These are phyloP conservation scores for Penicillium lividum DNA, from an alignment of 495 filamentous ascomycete genomes.

Conservation along the genomic window DNA sequence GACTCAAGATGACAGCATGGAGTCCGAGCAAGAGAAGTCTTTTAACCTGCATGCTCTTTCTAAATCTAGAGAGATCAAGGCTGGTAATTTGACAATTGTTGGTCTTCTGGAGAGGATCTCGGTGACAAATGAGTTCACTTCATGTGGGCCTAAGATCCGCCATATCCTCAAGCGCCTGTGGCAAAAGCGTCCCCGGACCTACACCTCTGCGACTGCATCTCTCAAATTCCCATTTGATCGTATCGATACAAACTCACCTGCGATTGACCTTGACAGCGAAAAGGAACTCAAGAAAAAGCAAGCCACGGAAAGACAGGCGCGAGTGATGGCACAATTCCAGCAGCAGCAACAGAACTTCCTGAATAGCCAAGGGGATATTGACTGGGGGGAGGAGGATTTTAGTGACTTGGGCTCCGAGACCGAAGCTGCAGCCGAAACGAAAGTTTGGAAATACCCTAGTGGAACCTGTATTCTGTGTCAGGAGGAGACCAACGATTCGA, in stretches of 20 bases:
- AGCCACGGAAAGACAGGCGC: slow-evolving; percentile 83
- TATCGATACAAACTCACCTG: slow-evolving; percentile 58
- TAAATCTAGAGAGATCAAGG: slow-evolving; percentile 57
- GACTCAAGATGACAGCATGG: slow-evolving; percentile 56
- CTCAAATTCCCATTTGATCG: slow-evolving; percentile 55
- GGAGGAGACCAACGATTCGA: slow-evolving; percentile 87
- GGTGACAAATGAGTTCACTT: slow-evolving; percentile 68
- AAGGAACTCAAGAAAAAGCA: slow-evolving; percentile 85
- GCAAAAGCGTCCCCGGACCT: slow-evolving; percentile 72
- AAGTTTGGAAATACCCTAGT: slow-evolving; percentile 88
- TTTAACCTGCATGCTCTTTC: slow-evolving; percentile 71
- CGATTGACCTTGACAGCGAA: slow-evolving; percentile 63
- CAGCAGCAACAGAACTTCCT: slow-evolving; percentile 94
- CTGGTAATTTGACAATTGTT: slow-evolving; percentile 65
- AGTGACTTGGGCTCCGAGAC: slow-evolving; percentile 66
- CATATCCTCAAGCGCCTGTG: slow-evolving; percentile 85
- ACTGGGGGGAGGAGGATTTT: slow-evolving; percentile 80
- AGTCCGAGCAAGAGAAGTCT: slow-evolving; percentile 50
- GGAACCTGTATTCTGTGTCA: slow-evolving; percentile 96
- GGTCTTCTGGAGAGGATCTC: slow-evolving; percentile 73
- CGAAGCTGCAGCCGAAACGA: slow-evolving; percentile 57
- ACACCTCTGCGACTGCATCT: slow-evolving; percentile 58
- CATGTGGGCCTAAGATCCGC: slow-evolving; percentile 80
- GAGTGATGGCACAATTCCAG: slow-evolving; percentile 95
- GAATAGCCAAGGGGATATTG: slow-evolving; percentile 77